Evolutionary conservation across 768 basidiomycete species (phyloP).

Genomic region (Auriscalpium orientale): DNA sequence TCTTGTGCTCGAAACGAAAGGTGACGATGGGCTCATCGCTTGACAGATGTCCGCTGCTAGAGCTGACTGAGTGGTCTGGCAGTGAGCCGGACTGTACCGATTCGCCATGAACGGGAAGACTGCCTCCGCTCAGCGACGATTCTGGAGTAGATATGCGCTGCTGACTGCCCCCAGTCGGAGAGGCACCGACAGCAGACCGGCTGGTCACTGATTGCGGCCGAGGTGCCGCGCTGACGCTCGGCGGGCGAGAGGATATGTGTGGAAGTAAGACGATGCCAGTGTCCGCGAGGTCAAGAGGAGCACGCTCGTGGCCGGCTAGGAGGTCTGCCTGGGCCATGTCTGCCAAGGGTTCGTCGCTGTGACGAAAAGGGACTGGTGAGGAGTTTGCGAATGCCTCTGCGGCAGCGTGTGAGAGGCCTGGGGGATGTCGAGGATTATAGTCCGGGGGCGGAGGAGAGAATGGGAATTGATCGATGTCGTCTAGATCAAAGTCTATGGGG

Average conservation of each 20-base stretch:
- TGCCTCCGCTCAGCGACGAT: background rate
- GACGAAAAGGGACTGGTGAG: background rate
- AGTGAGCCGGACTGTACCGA: background rate
- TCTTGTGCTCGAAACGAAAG: conserved; percentile 55
- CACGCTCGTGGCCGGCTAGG: too few species aligned
- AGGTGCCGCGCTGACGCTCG: background rate
- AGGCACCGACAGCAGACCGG: background rate
- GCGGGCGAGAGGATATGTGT: background rate
- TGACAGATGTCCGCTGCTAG: conserved; percentile 11
- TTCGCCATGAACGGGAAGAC: background rate
- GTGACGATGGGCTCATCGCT: conserved; percentile 38
- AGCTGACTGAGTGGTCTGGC: background rate
- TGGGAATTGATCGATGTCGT: background rate
- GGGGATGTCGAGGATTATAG: background rate
- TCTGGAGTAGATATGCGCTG: background rate
- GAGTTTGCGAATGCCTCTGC: background rate
- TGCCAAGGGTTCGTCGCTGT: background rate
- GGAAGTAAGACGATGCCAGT: conserved; percentile 7
- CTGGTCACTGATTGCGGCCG: background rate
- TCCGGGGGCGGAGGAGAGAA: too few species aligned
- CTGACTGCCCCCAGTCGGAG: background rate
- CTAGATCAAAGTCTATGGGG: background rate
- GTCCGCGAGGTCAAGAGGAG: background rate
- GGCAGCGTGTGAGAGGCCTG: background rate
- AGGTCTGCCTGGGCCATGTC: background rate